Percentiles rank a stretch among this genome's conserved stretches.
Evolutionary conservation across 257 asterid genomes (phyloP).

Genomic region (Catharanthus roseus): DNA sequence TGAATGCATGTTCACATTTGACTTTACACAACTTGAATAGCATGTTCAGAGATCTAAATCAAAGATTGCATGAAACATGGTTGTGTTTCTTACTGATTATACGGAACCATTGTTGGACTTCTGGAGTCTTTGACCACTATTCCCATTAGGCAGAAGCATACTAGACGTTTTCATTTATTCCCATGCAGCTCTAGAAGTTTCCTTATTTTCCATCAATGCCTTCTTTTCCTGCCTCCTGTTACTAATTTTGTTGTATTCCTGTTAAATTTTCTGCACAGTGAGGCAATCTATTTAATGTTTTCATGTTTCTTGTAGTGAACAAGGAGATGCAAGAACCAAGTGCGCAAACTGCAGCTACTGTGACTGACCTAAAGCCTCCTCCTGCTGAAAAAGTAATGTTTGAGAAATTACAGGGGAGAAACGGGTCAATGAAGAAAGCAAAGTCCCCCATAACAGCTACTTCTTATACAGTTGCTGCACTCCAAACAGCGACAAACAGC

Average conservation of each 20-base stretch:
- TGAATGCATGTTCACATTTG: not conserved
- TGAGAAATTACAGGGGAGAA: constrained; percentile 66
- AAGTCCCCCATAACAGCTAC: constrained; percentile 76
- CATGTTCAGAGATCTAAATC: not conserved
- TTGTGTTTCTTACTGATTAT: not conserved
- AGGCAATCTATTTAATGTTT: not conserved
- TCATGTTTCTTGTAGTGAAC: constrained; percentile 37
- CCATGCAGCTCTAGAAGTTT: not conserved
- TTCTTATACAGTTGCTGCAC: constrained; percentile 75
- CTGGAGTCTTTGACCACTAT: not conserved
- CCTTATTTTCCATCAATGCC: not conserved
- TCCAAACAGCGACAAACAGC: constrained; percentile 91
- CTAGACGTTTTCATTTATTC: too few relatives aligned
- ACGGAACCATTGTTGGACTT: not conserved
- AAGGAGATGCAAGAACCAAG: constrained; percentile 67
- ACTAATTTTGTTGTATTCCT: not conserved
- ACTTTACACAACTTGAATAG: not conserved
- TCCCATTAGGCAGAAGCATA: not conserved
- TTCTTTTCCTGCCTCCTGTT: not conserved
- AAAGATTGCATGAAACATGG: not conserved
- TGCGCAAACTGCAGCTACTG: constrained; percentile 41
- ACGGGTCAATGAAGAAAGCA: constrained; percentile 63
- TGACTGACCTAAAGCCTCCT: constrained; percentile 61
- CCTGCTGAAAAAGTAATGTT: constrained; percentile 54
- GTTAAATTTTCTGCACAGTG: not conserved